These are phyloP conservation scores for Zymoseptoria pseudotritici DNA, from an alignment of 2,329 filamentous ascomycete species.

Conservation along the genomic window DNA sequence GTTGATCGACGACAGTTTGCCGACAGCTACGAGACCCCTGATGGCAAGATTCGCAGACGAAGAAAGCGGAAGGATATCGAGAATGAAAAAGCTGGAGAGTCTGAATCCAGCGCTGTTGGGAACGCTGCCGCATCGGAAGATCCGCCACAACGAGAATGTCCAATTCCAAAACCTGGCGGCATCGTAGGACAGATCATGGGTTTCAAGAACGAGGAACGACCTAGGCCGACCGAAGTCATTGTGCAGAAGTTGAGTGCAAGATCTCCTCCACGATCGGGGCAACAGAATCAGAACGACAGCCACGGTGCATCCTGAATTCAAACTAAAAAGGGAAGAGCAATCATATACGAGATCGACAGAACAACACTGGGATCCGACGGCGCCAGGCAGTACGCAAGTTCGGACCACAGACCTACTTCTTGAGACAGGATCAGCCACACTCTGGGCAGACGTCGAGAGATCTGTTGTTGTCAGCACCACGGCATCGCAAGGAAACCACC, in stretches of 20 bases:
- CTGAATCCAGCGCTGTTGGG: constrained; percentile 1
- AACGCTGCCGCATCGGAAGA: constrained; percentile 1
- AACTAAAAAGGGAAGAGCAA: neutral
- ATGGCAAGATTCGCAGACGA: constrained; percentile 35
- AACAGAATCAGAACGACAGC: neutral
- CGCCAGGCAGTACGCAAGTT: neutral
- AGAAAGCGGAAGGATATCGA: constrained; percentile 18
- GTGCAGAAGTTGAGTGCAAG: constrained; percentile 19
- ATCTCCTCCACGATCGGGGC: neutral
- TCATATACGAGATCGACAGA: neutral
- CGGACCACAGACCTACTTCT: neutral
- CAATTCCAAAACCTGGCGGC: constrained; percentile 82
- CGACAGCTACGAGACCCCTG: constrained; percentile 46
- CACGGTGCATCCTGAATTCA: constrained; percentile 4
- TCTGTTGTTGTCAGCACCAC: neutral
- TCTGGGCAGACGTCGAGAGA: neutral
- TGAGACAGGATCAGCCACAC: neutral
- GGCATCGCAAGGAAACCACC: neutral
- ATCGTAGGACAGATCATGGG: constrained; percentile 69
- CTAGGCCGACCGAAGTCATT: constrained; percentile 20
- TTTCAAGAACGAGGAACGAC: constrained; percentile 43
- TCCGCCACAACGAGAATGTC: constrained; percentile 59
- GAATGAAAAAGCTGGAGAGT: constrained; percentile 1
- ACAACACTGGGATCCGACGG: neutral
- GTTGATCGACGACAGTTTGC: constrained; percentile 67